phyloP scores from a whole-genome alignment of 2,329 filamentous ascomycete genomes.

The Fusarium sarcochroum region DNA sequence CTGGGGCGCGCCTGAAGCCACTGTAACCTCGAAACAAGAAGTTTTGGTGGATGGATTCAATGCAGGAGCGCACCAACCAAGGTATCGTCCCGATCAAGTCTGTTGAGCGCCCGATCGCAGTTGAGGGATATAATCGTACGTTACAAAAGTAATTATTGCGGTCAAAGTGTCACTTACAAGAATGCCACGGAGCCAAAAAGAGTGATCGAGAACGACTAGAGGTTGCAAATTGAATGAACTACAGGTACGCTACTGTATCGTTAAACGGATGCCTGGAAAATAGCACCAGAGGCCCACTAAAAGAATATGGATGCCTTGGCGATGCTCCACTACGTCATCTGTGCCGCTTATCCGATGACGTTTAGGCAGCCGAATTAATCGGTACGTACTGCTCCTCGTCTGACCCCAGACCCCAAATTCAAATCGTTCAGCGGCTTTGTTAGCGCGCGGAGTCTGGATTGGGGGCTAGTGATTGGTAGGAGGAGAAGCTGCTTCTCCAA shows the following conservation, averaged over 20 bases:
- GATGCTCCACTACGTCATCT: constrained; percentile 23
- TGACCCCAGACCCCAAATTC: constrained; percentile 21
- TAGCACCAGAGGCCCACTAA: neutral
- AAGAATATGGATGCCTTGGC: constrained; percentile 33
- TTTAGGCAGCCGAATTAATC: constrained; percentile 38
- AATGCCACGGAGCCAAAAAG: neutral
- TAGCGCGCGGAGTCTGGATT: neutral
- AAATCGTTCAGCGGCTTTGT: constrained; percentile 23
- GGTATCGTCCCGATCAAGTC: neutral
- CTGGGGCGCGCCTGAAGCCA: neutral
- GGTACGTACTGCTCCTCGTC: constrained; percentile 13
- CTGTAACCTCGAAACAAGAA: constrained; percentile 7
- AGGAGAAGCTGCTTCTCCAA: constrained; percentile 18
- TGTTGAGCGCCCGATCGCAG: neutral
- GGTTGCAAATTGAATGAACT: neutral
- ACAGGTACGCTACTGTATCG: neutral
- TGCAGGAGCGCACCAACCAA: neutral
- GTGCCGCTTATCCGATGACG: constrained; percentile 35
- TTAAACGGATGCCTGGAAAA: constrained; percentile 30
- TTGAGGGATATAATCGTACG: constrained; percentile 19
- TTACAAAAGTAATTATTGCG: neutral
- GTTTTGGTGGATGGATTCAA: neutral
- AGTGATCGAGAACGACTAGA: neutral
- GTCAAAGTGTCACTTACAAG: neutral
- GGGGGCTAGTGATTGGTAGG: neutral